These are phyloP conservation scores for Erythrophleum fordii DNA, from an alignment of 306 rosid genomes.

Conservation along the genomic window DNA sequence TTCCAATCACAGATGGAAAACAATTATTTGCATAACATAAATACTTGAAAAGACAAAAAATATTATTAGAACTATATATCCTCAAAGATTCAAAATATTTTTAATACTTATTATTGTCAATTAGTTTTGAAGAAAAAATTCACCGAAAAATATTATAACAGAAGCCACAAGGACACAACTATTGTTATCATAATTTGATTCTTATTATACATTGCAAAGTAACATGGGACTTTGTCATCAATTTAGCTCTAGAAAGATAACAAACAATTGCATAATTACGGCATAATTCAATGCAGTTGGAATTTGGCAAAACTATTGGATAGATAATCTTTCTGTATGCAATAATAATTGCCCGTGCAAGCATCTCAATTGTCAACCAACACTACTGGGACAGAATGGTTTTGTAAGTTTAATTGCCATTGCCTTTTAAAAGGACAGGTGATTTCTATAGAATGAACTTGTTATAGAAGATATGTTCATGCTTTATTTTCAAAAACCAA, in stretches of 20 bases:
- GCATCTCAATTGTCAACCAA: neutral
- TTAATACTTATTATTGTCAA: neutral
- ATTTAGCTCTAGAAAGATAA: neutral
- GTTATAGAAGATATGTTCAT: neutral
- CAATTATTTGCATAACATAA: neutral
- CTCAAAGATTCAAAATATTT: neutral
- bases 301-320: slow-evolving; percentile 1
- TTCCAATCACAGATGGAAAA: neutral
- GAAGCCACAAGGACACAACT: neutral
- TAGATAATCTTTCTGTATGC: neutral
- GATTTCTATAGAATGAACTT: neutral
- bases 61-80: neutral
- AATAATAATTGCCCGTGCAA: neutral
- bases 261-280: neutral
- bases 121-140: neutral
- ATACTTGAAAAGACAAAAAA: neutral
- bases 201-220: neutral
- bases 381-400: neutral
- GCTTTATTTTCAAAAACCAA: neutral
- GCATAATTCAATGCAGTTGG: neutral
- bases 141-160: neutral
- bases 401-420: neutral
- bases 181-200: neutral
- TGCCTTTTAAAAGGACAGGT: neutral
- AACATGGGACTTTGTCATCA: neutral